Base-by-base conservation (phyloP, 1,284 basidiomycete species). In the Apiotrichum akiyoshidainum region DNA sequence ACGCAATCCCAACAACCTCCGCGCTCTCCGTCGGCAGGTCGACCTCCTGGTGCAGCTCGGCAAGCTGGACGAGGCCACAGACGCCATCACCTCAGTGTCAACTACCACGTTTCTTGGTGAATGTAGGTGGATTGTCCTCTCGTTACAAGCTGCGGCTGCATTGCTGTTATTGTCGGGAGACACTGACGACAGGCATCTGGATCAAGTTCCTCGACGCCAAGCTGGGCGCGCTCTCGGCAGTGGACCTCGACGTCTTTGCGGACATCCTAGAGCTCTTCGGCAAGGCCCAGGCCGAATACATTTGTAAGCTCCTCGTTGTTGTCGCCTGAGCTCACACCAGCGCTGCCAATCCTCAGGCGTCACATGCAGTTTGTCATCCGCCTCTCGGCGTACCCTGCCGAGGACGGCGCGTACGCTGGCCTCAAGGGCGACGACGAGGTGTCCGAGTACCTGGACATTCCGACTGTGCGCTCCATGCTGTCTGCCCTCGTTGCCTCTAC, bases 261-360 rank as follows among this genome's bases (percentile, higher is more conserved):
- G 83, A 85, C 48, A 72, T 90, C 13, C 74, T 89, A 57, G 81
- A 82, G n/a, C 65, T 86, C 47, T 92, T 87, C 70, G 76, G 80
- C 46, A 82, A 81, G 47, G 90, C 90, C 17, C 88, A 90, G 71
- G 78, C 75, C 17, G 90, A 93, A 68, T 92, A 92, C 71, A 70
- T 91, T 34, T 92, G 90, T 92, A 73, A 76, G 89, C 75, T 56
- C 61, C 17, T n/a, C n/a, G n/a, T n/a, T n/a, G n/a, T n/a, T n/a
- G n/a, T n/a, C 13, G 47, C 66, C 59, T 55, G 46, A 5, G 16
- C 60, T 64, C 31, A 59, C 46, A 40, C 4, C 69, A 92, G 90
- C 89, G 40, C 85, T 89, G 40, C 81, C 85, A 0, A 78, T 92
- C 44, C 80, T 92, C 42, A 80, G 83, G 68, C 84, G 81, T 58